These are phyloP conservation scores for Lizonia empirigonia DNA, from an alignment of 2,329 filamentous ascomycete genomes.

Conservation along the genomic window DNA sequence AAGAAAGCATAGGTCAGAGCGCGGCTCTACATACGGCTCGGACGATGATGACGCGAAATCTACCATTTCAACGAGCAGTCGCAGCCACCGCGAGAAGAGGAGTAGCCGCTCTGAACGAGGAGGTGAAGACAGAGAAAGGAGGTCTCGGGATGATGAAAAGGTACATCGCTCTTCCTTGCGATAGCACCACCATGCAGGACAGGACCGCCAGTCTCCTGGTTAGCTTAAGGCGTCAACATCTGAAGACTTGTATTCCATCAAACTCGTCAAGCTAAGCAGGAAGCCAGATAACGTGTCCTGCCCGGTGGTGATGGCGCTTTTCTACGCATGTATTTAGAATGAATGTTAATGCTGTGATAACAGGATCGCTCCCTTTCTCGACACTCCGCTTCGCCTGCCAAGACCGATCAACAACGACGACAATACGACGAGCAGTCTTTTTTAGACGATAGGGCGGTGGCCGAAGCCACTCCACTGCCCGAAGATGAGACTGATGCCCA, in stretches of 20 bases:
- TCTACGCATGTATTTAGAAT: conserved; percentile 38
- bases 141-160: conserved; percentile 44
- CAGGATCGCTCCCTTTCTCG: conserved; percentile 41
- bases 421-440: conserved; percentile 60
- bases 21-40: conserved; percentile 47
- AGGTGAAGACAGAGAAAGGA: conserved; percentile 44
- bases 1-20: conserved; percentile 51
- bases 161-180: conserved; percentile 44
- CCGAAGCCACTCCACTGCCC: conserved; percentile 53
- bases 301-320: conserved; percentile 20
- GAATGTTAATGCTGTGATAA: conserved; percentile 39
- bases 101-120: conserved; percentile 45
- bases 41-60: conserved; percentile 48
- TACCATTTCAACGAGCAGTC: conserved; percentile 41
- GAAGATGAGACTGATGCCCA: conserved; percentile 42
- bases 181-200: conserved; percentile 19
- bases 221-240: not conserved
- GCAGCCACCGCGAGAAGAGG: conserved; percentile 50
- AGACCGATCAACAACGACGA: conserved; percentile 30
- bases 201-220: conserved; percentile 2
- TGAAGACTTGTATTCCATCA: not conserved
- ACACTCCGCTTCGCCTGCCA: conserved; percentile 32
- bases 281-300: not conserved
- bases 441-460: conserved; percentile 69
- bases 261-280: conserved; percentile 2